phyloP scores from a whole-genome alignment of 129 eudicot genomes.

The Tagetes patula region DNA sequence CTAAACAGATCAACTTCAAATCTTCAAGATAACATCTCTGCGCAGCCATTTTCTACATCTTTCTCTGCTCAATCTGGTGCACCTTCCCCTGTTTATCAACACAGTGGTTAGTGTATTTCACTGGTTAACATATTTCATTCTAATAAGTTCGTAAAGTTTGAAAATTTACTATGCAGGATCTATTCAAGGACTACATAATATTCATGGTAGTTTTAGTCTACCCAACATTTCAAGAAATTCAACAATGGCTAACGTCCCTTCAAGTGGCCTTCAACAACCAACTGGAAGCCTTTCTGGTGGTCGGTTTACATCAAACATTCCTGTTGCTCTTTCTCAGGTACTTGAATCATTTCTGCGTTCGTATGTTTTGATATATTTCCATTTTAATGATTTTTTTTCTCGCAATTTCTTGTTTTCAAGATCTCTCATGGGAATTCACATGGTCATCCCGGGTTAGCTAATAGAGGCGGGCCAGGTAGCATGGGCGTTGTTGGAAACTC shows the following conservation, averaged over 20 bases:
- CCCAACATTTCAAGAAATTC: constrained; percentile 89
- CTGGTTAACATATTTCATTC: background rate
- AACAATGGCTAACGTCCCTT: constrained; percentile 58
- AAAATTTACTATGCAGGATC: constrained; percentile 45
- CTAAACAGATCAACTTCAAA: constrained; percentile 77
- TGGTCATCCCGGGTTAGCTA: constrained; percentile 81
- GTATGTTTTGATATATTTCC: background rate
- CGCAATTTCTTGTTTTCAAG: constrained; percentile 38
- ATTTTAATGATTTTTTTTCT: background rate
- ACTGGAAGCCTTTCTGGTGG: constrained; percentile 79
- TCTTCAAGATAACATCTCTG: constrained; percentile 72
- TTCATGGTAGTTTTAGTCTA: constrained; percentile 78
- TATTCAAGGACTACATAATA: constrained; percentile 74
- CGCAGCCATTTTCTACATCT: constrained; percentile 62
- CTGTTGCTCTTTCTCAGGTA: constrained; percentile 87
- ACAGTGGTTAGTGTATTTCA: constrained; percentile 51
- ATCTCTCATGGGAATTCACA: constrained; percentile 72
- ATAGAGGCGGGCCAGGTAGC: constrained; percentile 54
- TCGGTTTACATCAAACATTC: constrained; percentile 79
- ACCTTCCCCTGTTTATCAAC: constrained; percentile 77
- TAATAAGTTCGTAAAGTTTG: background rate
- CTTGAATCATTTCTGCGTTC: background rate
- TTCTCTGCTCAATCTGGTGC: constrained; percentile 92
- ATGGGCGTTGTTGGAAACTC: constrained; percentile 87
- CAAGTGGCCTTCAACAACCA: constrained; percentile 86